phyloP scores from a whole-genome alignment of 495 filamentous ascomycete species.

The Penicillium waksmanii region DNA sequence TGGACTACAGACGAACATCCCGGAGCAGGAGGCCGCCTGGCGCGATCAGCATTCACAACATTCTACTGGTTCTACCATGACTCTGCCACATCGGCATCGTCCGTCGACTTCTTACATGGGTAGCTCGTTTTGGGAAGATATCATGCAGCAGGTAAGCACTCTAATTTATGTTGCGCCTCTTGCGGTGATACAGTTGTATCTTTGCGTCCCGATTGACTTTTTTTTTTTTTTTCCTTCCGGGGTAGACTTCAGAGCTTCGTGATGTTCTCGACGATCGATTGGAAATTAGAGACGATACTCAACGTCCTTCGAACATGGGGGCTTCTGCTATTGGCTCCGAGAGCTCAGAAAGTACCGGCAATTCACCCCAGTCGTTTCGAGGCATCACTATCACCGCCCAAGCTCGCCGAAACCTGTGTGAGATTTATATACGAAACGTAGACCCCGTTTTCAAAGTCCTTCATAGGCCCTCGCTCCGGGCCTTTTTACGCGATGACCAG shows the following conservation, averaged over 20 bases:
- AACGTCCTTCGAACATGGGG: conserved; percentile 17
- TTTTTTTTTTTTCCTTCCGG: too few relatives aligned
- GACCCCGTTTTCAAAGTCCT: conserved; percentile 48
- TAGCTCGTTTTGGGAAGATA: conserved; percentile 40
- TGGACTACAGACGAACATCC: conserved; percentile 12
- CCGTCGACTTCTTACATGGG: conserved; percentile 26
- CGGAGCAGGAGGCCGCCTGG: conserved; percentile 14
- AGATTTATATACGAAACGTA: conserved; percentile 39
- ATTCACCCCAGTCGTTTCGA: conserved; percentile 15
- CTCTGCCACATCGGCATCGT: conserved; percentile 18
- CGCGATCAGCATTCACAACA: conserved; percentile 9
- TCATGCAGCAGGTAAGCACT: conserved; percentile 35
- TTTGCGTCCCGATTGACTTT: too few relatives aligned
- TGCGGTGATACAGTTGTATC: too few relatives aligned
- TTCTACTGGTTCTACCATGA: background rate
- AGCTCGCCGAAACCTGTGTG: conserved; percentile 28
- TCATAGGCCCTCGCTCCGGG: conserved; percentile 39
- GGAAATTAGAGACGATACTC: conserved; percentile 22
- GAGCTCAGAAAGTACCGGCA: conserved; percentile 21
- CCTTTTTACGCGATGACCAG: conserved; percentile 32
- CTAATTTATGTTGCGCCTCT: background rate
- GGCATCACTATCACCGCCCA: conserved; percentile 10
- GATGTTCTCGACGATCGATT: conserved; percentile 28
- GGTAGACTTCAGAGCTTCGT: conserved; percentile 29
- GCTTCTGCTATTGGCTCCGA: conserved; percentile 24